These are phyloP conservation scores for Diutina sp. DNA, from an alignment of 1,139 yeast genomes.

Conservation along the genomic window DNA sequence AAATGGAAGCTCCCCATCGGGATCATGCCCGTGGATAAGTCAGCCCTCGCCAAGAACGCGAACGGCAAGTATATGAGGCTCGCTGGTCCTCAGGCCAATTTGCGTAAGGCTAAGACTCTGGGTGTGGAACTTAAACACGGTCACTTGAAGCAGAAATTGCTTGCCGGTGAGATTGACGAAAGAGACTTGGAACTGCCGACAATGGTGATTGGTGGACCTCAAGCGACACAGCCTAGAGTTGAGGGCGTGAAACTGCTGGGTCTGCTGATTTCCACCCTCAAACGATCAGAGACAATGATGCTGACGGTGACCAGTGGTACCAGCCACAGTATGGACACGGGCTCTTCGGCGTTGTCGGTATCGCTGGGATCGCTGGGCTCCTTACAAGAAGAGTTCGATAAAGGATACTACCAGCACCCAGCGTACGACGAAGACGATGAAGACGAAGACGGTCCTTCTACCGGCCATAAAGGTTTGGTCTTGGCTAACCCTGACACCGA, in stretches of 20 bases:
- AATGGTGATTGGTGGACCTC: background rate
- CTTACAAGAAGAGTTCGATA: background rate
- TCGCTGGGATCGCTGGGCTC: background rate
- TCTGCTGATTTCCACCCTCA: background rate
- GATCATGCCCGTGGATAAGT: slow-evolving; percentile 31
- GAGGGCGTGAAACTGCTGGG: background rate
- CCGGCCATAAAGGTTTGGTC: background rate
- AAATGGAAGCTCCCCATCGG: slow-evolving; percentile 60
- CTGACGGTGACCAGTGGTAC: background rate
- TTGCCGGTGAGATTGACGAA: slow-evolving; percentile 72
- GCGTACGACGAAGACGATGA: slow-evolving; percentile 1
- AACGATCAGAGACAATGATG: background rate
- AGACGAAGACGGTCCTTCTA: background rate
- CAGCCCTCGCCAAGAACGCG: slow-evolving; percentile 7
- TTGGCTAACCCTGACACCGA: background rate
- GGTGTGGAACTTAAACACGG: slow-evolving; percentile 66
- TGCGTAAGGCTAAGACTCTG: slow-evolving; percentile 20
- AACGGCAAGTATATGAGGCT: slow-evolving; percentile 22
- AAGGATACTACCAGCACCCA: slow-evolving; percentile 1
- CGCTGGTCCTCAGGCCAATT: slow-evolving; percentile 12
- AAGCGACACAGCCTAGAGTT: background rate
- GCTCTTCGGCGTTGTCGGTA: background rate
- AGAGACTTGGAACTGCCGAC: background rate
- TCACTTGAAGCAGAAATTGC: slow-evolving; percentile 56
- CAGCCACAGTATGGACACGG: background rate